These are phyloP conservation scores for Silybum marianum DNA, from an alignment of 129 eudicot genomes.

Conservation along the genomic window DNA sequence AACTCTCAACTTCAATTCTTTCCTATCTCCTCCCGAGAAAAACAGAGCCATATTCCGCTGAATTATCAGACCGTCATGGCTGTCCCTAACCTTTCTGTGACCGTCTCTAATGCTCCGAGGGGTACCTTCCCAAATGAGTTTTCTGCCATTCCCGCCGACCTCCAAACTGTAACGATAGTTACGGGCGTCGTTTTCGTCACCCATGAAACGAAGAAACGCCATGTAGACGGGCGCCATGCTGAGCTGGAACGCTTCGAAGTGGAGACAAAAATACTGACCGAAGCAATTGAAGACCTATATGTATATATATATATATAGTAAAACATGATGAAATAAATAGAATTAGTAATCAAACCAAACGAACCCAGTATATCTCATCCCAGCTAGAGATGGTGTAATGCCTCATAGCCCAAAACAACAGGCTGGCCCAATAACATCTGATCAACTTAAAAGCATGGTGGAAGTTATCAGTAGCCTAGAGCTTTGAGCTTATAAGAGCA, in stretches of 20 bases:
- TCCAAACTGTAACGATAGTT: conserved; percentile 82
- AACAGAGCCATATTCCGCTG: conserved; percentile 91
- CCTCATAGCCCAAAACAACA: neutral
- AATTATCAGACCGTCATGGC: conserved; percentile 84
- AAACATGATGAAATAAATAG: neutral
- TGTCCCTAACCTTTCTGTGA: conserved; percentile 80
- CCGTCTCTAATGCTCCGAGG: conserved; percentile 85
- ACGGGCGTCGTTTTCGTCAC: conserved; percentile 72
- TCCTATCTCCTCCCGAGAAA: conserved; percentile 82
- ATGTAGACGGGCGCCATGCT: conserved; percentile 82
- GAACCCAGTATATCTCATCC: neutral
- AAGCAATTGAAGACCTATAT: conserved; percentile 77
- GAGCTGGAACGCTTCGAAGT: conserved; percentile 80
- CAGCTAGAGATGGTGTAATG: neutral
- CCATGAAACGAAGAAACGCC: conserved; percentile 90
- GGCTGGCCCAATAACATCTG: neutral
- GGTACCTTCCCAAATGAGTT: conserved; percentile 83
- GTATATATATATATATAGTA: neutral
- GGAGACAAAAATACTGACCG: conserved; percentile 85
- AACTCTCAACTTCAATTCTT: conserved; percentile 81
- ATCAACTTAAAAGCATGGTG: neutral
- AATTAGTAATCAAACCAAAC: neutral
- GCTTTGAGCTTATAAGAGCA: neutral
- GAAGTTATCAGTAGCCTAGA: neutral
- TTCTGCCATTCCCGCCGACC: conserved; percentile 87